Base-by-base conservation (phyloP, 805 yeast species). In the Priceomyces carsonii region DNA sequence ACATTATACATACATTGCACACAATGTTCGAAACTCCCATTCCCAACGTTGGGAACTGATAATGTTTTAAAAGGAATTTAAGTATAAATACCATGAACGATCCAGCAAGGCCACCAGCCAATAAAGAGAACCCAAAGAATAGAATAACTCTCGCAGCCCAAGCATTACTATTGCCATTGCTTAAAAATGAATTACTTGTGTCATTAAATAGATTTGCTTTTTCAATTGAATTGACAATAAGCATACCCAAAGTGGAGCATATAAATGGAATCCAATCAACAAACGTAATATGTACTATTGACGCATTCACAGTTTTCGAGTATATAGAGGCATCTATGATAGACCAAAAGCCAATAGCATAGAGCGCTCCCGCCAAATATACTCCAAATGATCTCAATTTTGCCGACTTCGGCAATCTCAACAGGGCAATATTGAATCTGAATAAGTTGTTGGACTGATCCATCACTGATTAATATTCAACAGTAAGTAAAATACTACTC, bases 211-310 rank as follows among this genome's bases (percentile, higher is more conserved):
- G 67, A 35, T 79, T 77, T 26, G 79, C 66, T 55, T 83, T 83
- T 48, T 83, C 90, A 26, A 84, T 81, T 19, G 83, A 73, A 48
- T 82, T 84, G 44, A 84, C 79, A 38, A 89, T 81, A 27, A 90
- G 66, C 87, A 90, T 90, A 2, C 99, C 99, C 22, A 89, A 59
- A 0, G 95, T 79, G 5, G 95, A 82, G 47, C 96, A 85, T 18
- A 91, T 74, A 45, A 85, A 80, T 3, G 99, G 99, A 33, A 93
- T 79, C 99, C 99, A 91, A 63, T 91, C 99, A 26, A 87, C 82
- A 54, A 91, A 86, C 4, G 91, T 80, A 18, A 93, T 87, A 57
- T 91, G 97, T 5, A 89, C 87, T 28, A 71, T 69, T 0, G 95
- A 83, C 0, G 89, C 95, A 66, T 91, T 91, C 31, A 82, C 82